Percentiles rank a stretch among this genome's conserved stretches.
Evolutionary conservation across 495 filamentous ascomycete species (phyloP).

Genomic region (Penicillium cosmopolitanum): DNA sequence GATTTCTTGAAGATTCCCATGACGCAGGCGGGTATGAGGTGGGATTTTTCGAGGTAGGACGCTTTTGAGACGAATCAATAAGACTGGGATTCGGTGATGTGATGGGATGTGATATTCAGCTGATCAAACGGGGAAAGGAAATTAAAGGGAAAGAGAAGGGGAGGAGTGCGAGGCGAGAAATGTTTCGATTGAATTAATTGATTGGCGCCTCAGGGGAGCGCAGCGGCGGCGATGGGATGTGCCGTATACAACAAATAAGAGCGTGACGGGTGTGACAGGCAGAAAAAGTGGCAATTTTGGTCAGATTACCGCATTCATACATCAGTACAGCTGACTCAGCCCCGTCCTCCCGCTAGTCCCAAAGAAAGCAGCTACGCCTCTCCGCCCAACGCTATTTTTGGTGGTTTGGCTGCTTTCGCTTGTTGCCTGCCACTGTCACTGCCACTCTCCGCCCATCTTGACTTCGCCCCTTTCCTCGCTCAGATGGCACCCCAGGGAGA

Average conservation of each 20-base stretch:
- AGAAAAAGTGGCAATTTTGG: neutral
- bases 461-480: constrained; percentile 10
- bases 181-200: constrained; percentile 20
- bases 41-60: neutral
- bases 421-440: neutral
- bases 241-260: neutral
- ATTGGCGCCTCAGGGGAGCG: constrained; percentile 31
- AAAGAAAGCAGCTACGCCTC: constrained; percentile 16
- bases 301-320: constrained; percentile 4
- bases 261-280: neutral
- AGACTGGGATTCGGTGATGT: neutral
- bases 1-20: constrained; percentile 74
- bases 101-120: neutral
- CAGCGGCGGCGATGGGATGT: constrained; percentile 8
- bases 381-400: constrained; percentile 25
- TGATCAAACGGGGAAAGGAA: neutral
- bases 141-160: constrained; percentile 6
- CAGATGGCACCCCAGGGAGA: constrained; percentile 73
- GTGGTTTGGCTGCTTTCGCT: neutral
- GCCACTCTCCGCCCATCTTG: constrained; percentile 7
- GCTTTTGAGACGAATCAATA: constrained; percentile 1
- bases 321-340: constrained; percentile 16
- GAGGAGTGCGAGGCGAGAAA: constrained; percentile 14
- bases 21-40: constrained; percentile 23
- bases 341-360: constrained; percentile 15